Evolutionary conservation across 2,329 filamentous ascomycete species (phyloP).

Genomic region (Ophiostoma piceae): DNA sequence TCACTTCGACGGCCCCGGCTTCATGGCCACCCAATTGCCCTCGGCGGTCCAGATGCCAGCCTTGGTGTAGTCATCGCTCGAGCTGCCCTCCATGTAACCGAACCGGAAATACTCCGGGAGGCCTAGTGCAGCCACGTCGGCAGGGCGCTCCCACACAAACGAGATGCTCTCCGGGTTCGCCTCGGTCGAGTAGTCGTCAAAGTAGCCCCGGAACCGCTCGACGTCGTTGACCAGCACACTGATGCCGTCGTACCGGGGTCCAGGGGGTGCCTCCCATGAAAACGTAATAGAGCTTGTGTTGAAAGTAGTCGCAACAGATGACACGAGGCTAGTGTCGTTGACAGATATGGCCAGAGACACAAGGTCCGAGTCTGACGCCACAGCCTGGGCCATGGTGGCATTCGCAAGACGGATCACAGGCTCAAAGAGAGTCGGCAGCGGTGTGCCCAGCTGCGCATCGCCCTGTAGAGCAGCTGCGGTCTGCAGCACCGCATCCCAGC

Average conservation of each 20-base stretch:
- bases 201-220: slow-evolving; percentile 70
- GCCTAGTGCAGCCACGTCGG: slow-evolving; percentile 33
- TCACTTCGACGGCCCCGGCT: slow-evolving; percentile 49
- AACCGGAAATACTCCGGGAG: slow-evolving; percentile 72
- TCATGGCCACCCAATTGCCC: slow-evolving; percentile 62
- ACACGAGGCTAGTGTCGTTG: neutral
- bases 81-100: slow-evolving; percentile 63
- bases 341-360: neutral
- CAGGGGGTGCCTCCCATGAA: slow-evolving; percentile 45
- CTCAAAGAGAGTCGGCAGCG: slow-evolving; percentile 51
- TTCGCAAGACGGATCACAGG: slow-evolving; percentile 43
- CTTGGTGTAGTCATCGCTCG: slow-evolving; percentile 65
- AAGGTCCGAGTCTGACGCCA: slow-evolving; percentile 22
- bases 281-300: slow-evolving; percentile 61
- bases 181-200: slow-evolving; percentile 45
- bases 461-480: slow-evolving; percentile 67
- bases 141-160: slow-evolving; percentile 24
- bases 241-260: slow-evolving; percentile 63
- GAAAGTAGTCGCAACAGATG: slow-evolving; percentile 30
- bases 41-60: slow-evolving; percentile 64
- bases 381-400: slow-evolving; percentile 21
- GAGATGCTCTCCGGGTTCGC: slow-evolving; percentile 2
- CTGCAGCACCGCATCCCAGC: slow-evolving; percentile 82
- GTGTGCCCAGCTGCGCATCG: slow-evolving; percentile 58
- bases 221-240: slow-evolving; percentile 82